These are phyloP conservation scores for Yamadazyma pseudoaaseri DNA, from an alignment of 1,139 yeast genomes.

Conservation along the genomic window DNA sequence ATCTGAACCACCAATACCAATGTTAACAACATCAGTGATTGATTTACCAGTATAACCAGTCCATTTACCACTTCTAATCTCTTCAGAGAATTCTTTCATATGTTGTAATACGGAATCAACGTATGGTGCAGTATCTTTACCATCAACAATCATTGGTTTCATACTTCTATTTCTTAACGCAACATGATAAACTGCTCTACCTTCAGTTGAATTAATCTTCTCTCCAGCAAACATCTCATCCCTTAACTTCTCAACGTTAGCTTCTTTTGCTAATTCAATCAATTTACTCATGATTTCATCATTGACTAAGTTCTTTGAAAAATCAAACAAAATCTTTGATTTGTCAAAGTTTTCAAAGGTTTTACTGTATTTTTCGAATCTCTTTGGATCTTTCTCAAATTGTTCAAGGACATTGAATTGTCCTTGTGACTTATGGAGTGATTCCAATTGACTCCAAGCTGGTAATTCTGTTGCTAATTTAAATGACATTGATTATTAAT, in stretches of 20 bases:
- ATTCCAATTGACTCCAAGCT: conserved; percentile 80
- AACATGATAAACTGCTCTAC: conserved; percentile 94
- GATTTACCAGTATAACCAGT: conserved; percentile 94
- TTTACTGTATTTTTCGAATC: conserved; percentile 74
- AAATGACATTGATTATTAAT: conserved; percentile 35
- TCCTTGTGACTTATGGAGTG: conserved; percentile 63
- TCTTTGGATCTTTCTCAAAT: conserved; percentile 67
- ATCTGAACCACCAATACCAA: conserved; percentile 99
- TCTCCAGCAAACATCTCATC: conserved; percentile 91
- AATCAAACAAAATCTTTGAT: conserved; percentile 87
- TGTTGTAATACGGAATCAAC: conserved; percentile 89
- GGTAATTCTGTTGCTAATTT: conserved; percentile 73
- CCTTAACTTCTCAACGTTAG: conserved; percentile 82
- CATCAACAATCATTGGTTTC: conserved; percentile 81
- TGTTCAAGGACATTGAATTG: conserved; percentile 77
- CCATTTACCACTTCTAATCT: conserved; percentile 91
- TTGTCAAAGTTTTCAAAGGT: conserved; percentile 82
- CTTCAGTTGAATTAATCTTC: conserved; percentile 92
- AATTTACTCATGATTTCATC: conserved; percentile 73
- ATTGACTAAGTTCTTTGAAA: conserved; percentile 88
- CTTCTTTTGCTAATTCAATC: conserved; percentile 82
- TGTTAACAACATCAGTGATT: conserved; percentile 92
- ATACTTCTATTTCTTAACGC: conserved; percentile 91
- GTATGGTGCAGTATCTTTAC: conserved; percentile 82
- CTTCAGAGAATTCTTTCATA: conserved; percentile 92